Percentiles rank a stretch among this genome's conserved stretches.
These are phyloP conservation scores for Neurospora tetrasperma DNA, from an alignment of 495 filamentous ascomycete species.

Conservation along the genomic window DNA sequence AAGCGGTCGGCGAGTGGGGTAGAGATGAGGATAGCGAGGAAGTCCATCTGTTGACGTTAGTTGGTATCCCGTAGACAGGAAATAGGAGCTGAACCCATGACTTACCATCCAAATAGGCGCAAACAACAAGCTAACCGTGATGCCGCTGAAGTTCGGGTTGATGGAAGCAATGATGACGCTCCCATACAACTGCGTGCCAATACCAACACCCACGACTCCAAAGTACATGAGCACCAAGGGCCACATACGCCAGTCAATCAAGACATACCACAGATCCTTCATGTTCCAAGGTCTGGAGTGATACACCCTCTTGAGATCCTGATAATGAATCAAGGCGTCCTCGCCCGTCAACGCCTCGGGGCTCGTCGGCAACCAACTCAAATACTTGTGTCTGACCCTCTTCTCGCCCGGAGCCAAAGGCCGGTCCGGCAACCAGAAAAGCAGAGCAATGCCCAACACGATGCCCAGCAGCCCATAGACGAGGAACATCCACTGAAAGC, in stretches of 20 bases:
- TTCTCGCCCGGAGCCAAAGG: slow-evolving; percentile 55
- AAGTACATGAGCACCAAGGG: slow-evolving; percentile 87
- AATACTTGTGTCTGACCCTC: slow-evolving; percentile 34
- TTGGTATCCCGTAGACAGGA: background rate
- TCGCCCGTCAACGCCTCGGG: slow-evolving; percentile 63
- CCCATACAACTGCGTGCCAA: slow-evolving; percentile 77
- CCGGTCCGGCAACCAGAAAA: slow-evolving; percentile 88
- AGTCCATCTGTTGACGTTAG: slow-evolving; percentile 51
- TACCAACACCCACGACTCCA: slow-evolving; percentile 84
- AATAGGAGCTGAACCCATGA: background rate
- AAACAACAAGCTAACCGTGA: slow-evolving; percentile 71
- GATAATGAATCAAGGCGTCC: slow-evolving; percentile 74
- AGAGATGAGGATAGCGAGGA: slow-evolving; percentile 76
- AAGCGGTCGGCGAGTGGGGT: slow-evolving; percentile 83
- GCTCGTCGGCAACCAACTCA: slow-evolving; percentile 52
- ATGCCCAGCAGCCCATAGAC: slow-evolving; percentile 71
- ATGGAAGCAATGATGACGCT: slow-evolving; percentile 77
- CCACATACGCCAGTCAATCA: slow-evolving; percentile 81
- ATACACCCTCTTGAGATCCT: slow-evolving; percentile 74
- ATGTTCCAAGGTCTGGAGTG: slow-evolving; percentile 58
- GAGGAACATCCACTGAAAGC: slow-evolving; percentile 94
- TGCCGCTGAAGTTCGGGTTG: slow-evolving; percentile 56
- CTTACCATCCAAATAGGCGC: slow-evolving; percentile 87
- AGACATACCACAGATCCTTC: slow-evolving; percentile 53
- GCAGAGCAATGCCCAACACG: slow-evolving; percentile 54